These are phyloP conservation scores for Diaporthe capsici DNA, from an alignment of 2,329 filamentous ascomycete species.

Conservation along the genomic window DNA sequence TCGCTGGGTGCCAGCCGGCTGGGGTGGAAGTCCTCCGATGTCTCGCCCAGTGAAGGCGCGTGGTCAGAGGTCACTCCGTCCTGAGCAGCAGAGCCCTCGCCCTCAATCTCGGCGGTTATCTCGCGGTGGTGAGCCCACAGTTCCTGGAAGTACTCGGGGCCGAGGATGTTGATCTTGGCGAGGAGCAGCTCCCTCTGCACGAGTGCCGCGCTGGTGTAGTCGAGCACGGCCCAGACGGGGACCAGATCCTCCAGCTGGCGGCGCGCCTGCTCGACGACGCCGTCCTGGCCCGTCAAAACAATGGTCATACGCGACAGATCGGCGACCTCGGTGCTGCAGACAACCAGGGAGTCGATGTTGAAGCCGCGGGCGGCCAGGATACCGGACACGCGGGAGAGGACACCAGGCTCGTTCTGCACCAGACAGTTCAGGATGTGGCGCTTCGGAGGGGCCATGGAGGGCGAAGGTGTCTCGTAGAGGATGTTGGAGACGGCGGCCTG, in stretches of 20 bases:
- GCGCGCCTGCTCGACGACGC: slow-evolving; percentile 96
- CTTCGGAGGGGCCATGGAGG: slow-evolving; percentile 87
- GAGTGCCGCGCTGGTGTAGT: slow-evolving; percentile 92
- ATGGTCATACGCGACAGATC: slow-evolving; percentile 99
- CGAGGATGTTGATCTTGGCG: slow-evolving; percentile 96
- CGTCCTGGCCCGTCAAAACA: slow-evolving; percentile 94
- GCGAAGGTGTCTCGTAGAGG: slow-evolving; percentile 95
- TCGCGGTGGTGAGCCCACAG: slow-evolving; percentile 95
- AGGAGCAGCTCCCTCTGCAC: slow-evolving; percentile 96
- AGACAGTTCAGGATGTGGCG: slow-evolving; percentile 98
- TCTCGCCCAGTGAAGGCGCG: slow-evolving; percentile 58
- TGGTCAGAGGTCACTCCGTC: slow-evolving; percentile 50
- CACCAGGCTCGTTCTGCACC: slow-evolving; percentile 98
- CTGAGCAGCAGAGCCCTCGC: slow-evolving; percentile 55
- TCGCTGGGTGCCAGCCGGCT: slow-evolving; percentile 87
- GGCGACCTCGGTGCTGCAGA: slow-evolving; percentile 97
- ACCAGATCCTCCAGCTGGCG: slow-evolving; percentile 96
- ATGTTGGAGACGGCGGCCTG: slow-evolving; percentile 98
- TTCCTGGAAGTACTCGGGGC: slow-evolving; percentile 98
- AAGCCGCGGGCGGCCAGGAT: slow-evolving; percentile 97
- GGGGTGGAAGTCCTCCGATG: slow-evolving; percentile 85
- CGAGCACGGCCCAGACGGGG: slow-evolving; percentile 97
- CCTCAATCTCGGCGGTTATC: slow-evolving; percentile 70
- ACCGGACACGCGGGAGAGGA: slow-evolving; percentile 94
- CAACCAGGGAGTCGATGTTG: slow-evolving; percentile 98